Evolutionary conservation across 176 grass and related monocot species (phyloP).

Genomic region (Elymus sibiricus): DNA sequence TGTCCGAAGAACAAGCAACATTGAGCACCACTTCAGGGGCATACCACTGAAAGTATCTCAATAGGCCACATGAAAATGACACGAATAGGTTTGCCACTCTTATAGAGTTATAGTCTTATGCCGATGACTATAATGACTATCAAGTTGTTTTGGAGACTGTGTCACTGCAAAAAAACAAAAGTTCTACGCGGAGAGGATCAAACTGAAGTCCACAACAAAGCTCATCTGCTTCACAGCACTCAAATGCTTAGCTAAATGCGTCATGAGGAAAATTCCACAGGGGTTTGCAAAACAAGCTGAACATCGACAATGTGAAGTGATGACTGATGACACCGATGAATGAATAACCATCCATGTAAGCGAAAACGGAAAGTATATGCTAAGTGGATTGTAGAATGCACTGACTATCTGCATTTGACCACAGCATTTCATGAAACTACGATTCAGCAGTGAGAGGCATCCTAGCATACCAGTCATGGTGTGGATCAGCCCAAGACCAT

Average conservation of each 20-base stretch:
- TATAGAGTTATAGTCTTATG: not conserved
- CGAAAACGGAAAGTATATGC: not conserved
- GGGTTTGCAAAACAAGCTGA: not conserved
- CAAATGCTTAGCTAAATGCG: no score
- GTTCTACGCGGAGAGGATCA: not conserved
- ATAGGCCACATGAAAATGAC: not conserved
- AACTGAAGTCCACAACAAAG: not conserved
- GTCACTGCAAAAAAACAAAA: not conserved
- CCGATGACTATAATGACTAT: not conserved
- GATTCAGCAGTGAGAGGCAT: not conserved
- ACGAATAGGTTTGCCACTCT: not conserved
- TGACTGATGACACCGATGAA: not conserved
- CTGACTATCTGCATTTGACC: not conserved
- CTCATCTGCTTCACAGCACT: not conserved
- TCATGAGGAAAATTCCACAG: not conserved
- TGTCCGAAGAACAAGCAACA: not conserved
- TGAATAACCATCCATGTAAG: not conserved
- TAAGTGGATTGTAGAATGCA: not conserved
- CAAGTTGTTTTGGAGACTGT: not conserved
- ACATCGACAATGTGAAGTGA: not conserved
- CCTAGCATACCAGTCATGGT: conserved; percentile 25
- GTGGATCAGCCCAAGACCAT: conserved; percentile 7
- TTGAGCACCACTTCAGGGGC: not conserved
- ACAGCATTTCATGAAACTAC: not conserved
- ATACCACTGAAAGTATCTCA: not conserved